These are phyloP conservation scores for Ogataea thermomethanolica DNA, from an alignment of 805 yeast genomes.

Conservation along the genomic window DNA sequence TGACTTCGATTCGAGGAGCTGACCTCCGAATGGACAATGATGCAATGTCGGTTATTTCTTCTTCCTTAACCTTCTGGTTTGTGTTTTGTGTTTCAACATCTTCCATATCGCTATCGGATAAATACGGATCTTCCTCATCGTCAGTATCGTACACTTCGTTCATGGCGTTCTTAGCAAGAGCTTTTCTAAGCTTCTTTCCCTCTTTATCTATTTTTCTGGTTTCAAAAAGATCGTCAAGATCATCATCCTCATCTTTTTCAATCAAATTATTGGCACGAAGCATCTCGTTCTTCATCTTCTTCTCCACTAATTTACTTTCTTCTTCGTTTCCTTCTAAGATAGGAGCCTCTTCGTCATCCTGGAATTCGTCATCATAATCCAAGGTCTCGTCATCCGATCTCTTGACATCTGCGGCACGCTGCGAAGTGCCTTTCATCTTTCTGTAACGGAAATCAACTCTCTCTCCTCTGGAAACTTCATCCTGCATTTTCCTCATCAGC, in stretches of 20 bases:
- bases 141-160: slow-evolving; percentile 86
- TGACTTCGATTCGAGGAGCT: slow-evolving; percentile 36
- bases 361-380: slow-evolving; percentile 95
- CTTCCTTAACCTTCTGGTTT: slow-evolving; percentile 33
- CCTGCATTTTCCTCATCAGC: slow-evolving; percentile 88
- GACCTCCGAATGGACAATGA: slow-evolving; percentile 8
- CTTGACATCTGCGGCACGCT: slow-evolving; percentile 28
- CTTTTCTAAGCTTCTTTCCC: slow-evolving; percentile 81
- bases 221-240: slow-evolving; percentile 67
- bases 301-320: slow-evolving; percentile 86
- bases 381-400: slow-evolving; percentile 83
- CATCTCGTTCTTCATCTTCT: slow-evolving; percentile 80
- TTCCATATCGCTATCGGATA: slow-evolving; percentile 66
- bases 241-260: slow-evolving; percentile 60
- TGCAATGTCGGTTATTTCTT: slow-evolving; percentile 31
- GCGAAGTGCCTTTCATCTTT: slow-evolving; percentile 40
- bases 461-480: slow-evolving; percentile 53
- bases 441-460: slow-evolving; percentile 50
- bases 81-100: slow-evolving; percentile 41
- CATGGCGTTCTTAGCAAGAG: slow-evolving; percentile 80
- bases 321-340: slow-evolving; percentile 95
- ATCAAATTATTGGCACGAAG: slow-evolving; percentile 71
- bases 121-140: slow-evolving; percentile 72
- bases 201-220: slow-evolving; percentile 78
- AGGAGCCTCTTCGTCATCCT: slow-evolving; percentile 98